Base-by-base conservation (phyloP, 176 grass and related monocot genomes). In the Chloris gayana region DNA sequence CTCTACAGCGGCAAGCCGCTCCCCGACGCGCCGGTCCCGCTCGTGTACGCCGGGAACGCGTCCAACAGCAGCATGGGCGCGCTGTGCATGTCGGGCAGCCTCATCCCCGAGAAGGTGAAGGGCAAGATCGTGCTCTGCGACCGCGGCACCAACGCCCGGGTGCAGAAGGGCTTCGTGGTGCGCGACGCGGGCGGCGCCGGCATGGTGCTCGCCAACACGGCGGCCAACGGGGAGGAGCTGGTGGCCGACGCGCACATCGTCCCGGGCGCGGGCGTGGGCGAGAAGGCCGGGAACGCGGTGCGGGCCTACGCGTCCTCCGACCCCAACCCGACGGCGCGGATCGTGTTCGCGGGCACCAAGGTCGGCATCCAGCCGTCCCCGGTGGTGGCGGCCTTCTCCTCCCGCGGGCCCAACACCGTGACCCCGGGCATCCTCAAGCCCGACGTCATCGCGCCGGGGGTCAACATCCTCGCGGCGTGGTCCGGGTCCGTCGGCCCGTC, bases 51-150 rank as follows among this genome's bases (percentile, higher is more conserved):
- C 0, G 96, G 90, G 1, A 98, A 98, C 88, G 90, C 89, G 37
- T 90, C 92, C 14, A 98, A 95, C 82, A 69, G 83, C 79, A 89
- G 80, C 69, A 81, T 92, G 69, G 95, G 92, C 50, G 88, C 88
- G 73, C 88, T 95, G 51, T 98, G 95, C 79, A 93, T 95, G 90
- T 85, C 82, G 3, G 95, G 95, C 37, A 91, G 85, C 31, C 90
- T 98, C n/a, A 69, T 91, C 31, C 85, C 92, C 11, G 92, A 92
- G 51, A 98, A 93, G 90, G 95, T 98, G 39, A 78, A 84, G 26
- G 92, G 95, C n/a, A 98, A 98, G 86, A 92, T 98, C 79, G 90
- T 98, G 1, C 82, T 95, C 19, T 98, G 96, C 72, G 92, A 98
- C 73, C 92, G 92, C 12, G 96, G 96, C 62, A 93, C 92, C 74